These are phyloP conservation scores for Zygoascus sp. DNA, from an alignment of 1,139 yeast species.

Conservation along the genomic window DNA sequence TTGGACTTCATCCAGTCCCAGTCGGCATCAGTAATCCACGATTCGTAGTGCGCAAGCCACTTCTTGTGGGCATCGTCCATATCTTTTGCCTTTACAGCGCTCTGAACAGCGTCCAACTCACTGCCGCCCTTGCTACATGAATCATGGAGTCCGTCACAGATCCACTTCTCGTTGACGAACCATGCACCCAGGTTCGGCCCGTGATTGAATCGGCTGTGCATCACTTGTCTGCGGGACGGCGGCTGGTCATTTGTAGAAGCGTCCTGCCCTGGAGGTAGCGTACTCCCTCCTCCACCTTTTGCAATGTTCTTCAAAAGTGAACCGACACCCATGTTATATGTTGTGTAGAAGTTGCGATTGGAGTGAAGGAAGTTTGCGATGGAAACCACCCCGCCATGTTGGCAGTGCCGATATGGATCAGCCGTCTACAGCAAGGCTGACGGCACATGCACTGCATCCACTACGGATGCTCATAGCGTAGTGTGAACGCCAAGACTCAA, in stretches of 20 bases:
- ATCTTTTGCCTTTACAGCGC: constrained; percentile 47
- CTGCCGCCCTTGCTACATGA: constrained; percentile 47
- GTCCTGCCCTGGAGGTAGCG: constrained; percentile 19
- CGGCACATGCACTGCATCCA: too few relatives aligned
- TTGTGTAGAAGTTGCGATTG: background rate
- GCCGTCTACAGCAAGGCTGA: too few relatives aligned
- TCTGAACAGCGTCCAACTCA: constrained; percentile 72
- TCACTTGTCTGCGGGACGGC: constrained; percentile 52
- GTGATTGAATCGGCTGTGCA: constrained; percentile 61
- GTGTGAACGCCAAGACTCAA: too few relatives aligned
- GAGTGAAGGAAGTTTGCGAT: background rate
- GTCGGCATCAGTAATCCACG: constrained; percentile 62
- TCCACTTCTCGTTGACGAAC: constrained; percentile 70
- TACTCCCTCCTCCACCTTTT: constrained; percentile 33
- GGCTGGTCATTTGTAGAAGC: constrained; percentile 16
- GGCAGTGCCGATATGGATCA: too few relatives aligned
- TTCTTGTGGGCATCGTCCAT: constrained; percentile 49
- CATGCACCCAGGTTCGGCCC: constrained; percentile 88
- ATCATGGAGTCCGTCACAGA: constrained; percentile 37
- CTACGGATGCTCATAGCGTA: too few relatives aligned
- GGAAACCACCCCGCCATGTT: too few relatives aligned
- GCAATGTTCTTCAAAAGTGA: constrained; percentile 14
- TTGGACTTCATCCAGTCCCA: constrained; percentile 69
- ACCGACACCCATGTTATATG: constrained; percentile 11
- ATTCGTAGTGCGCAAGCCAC: constrained; percentile 66